Conservation (phyloP, 768 basidiomycete genomes). For the Xerocomus spinulosus region DNA sequence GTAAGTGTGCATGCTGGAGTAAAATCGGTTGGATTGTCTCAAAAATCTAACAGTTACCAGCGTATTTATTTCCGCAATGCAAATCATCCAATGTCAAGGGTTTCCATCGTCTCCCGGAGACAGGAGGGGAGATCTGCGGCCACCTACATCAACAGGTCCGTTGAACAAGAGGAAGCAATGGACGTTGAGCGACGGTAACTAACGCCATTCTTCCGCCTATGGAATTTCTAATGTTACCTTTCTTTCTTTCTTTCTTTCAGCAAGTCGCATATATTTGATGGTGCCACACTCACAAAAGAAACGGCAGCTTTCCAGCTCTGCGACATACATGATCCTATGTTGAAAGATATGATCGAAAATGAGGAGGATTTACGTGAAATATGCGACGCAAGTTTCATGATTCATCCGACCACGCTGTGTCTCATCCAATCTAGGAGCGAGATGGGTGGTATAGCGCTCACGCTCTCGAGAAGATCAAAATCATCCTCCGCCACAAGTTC, state of each 20-base stretch:
- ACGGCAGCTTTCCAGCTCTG: constrained; percentile 92
- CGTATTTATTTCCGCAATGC: constrained; percentile 86
- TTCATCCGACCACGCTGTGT: neutral
- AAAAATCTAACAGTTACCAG: constrained; percentile 68
- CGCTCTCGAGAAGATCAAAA: constrained; percentile 79
- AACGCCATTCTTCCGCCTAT: neutral
- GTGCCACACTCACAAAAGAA: constrained; percentile 70
- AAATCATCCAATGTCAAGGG: constrained; percentile 72
- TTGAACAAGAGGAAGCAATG: constrained; percentile 32
- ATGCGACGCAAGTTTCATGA: constrained; percentile 58
- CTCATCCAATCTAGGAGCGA: constrained; percentile 48
- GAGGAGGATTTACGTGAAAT: constrained; percentile 61
- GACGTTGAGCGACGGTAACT: constrained; percentile 31
- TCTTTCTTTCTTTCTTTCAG: constrained; percentile 31
- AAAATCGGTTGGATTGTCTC: neutral
- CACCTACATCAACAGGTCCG: constrained; percentile 27
- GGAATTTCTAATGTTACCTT: neutral
- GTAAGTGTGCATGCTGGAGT: constrained; percentile 43
- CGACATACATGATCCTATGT: constrained; percentile 84
- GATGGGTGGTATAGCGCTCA: constrained; percentile 87
- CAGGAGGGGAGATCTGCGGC: constrained; percentile 38
- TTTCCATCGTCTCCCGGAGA: constrained; percentile 69
- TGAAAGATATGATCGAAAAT: constrained; percentile 76
- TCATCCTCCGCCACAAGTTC: constrained; percentile 81
- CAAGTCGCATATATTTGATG: constrained; percentile 86